Evolutionary conservation across 768 basidiomycete genomes (phyloP).

Genomic region (Hypsizygus marmoreus): DNA sequence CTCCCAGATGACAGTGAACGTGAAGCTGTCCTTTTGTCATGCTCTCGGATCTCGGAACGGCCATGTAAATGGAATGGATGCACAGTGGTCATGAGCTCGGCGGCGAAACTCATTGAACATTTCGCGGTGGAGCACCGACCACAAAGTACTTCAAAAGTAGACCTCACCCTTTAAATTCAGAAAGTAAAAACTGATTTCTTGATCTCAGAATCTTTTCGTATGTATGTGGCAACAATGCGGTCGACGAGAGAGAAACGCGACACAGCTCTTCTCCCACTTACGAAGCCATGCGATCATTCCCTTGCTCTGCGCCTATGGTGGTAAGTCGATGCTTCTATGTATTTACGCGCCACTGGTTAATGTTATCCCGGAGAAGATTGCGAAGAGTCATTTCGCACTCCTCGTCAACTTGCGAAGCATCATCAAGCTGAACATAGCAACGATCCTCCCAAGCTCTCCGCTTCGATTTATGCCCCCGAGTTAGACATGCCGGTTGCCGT

Average conservation of each 20-base stretch:
- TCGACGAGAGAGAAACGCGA: constrained; percentile 36
- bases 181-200: background rate
- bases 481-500: constrained; percentile 34
- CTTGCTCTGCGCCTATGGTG: constrained; percentile 51
- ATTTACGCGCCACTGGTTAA: background rate
- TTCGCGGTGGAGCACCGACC: constrained; percentile 26
- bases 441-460: constrained; percentile 33
- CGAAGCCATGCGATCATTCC: constrained; percentile 49
- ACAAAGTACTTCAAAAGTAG: constrained; percentile 11
- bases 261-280: constrained; percentile 49
- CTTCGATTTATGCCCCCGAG: constrained; percentile 31
- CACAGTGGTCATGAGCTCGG: constrained; percentile 54
- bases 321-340: constrained; percentile 32
- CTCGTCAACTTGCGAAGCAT: constrained; percentile 53
- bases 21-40: constrained; percentile 48
- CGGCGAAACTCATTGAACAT: constrained; percentile 51
- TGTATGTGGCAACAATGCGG: constrained; percentile 64
- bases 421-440: constrained; percentile 41
- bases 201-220: constrained; percentile 28
- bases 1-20: constrained; percentile 30
- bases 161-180: background rate
- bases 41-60: constrained; percentile 44
- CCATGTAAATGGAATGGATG: constrained; percentile 66
- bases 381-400: constrained; percentile 45
- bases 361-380: constrained; percentile 44